These are phyloP conservation scores for Metarhizium brunneum DNA, from an alignment of 2,329 filamentous ascomycete species.

Conservation along the genomic window DNA sequence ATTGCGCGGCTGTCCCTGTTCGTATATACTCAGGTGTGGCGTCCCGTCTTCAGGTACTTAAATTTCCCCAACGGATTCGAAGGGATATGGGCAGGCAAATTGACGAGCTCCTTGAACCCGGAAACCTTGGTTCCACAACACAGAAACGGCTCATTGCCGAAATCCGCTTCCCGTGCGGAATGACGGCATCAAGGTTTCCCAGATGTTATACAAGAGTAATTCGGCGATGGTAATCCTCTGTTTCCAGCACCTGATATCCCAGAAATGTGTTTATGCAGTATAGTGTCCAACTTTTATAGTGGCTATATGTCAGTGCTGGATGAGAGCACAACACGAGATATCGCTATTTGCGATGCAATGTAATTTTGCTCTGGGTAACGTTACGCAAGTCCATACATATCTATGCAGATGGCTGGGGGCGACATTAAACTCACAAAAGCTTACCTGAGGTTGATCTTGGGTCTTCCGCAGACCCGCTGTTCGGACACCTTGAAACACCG, in stretches of 20 bases:
- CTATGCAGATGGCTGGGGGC: not conserved
- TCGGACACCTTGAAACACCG: slow-evolving; percentile 4
- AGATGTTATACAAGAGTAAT: not conserved
- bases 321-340: not conserved
- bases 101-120: not conserved
- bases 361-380: slow-evolving; percentile 1
- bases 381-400: not conserved
- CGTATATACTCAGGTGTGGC: not conserved
- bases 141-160: not conserved
- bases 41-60: not conserved
- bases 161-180: not conserved
- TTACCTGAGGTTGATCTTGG: not conserved
- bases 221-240: not conserved
- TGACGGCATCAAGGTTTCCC: not conserved
- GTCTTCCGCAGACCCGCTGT: not conserved
- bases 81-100: not conserved
- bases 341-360: not conserved
- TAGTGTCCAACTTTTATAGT: not conserved
- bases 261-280: not conserved
- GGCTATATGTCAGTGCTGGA: not conserved
- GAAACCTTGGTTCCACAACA: not conserved
- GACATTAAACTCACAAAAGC: not conserved
- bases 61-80: not conserved
- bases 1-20: not conserved
- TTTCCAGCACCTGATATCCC: not conserved